A percentile compares a stretch with the other conserved stretches of the same genome.
phyloP scores from a whole-genome alignment of 345 rosid genomes.

The Kernera saxatilis region DNA sequence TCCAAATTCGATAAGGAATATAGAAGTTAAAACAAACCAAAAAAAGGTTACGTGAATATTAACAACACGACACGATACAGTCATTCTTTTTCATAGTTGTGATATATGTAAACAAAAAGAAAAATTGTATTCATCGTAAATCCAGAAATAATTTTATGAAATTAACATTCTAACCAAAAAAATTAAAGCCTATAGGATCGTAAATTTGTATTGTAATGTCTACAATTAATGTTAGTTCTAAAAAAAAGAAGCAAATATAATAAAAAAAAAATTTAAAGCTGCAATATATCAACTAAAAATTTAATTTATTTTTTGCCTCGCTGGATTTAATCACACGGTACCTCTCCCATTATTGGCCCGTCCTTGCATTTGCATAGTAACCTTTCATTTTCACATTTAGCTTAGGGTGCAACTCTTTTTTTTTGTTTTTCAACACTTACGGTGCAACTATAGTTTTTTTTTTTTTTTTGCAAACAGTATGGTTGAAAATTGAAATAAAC shows the following conservation, averaged over 20 bases:
- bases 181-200: not conserved
- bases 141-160: not conserved
- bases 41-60: not conserved
- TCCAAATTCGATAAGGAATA: too few species aligned
- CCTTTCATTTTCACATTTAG: not conserved
- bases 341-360: not conserved
- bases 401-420: not conserved
- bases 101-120: not conserved
- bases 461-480: not conserved
- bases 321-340: not conserved
- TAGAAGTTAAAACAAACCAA: not conserved
- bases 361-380: not conserved
- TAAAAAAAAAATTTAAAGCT: too few species aligned
- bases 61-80: not conserved
- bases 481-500: not conserved
- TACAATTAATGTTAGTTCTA: not conserved
- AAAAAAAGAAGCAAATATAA: too few species aligned
- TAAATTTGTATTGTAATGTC: not conserved
- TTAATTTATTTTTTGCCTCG: not conserved
- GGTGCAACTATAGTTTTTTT: too few species aligned
- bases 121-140: not conserved
- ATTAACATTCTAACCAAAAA: too few species aligned
- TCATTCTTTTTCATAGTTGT: not conserved
- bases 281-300: too few species aligned
- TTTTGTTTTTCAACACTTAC: too few species aligned